Conservation (phyloP, 2,329 filamentous ascomycete species). For the Mycogone perniciosa region DNA sequence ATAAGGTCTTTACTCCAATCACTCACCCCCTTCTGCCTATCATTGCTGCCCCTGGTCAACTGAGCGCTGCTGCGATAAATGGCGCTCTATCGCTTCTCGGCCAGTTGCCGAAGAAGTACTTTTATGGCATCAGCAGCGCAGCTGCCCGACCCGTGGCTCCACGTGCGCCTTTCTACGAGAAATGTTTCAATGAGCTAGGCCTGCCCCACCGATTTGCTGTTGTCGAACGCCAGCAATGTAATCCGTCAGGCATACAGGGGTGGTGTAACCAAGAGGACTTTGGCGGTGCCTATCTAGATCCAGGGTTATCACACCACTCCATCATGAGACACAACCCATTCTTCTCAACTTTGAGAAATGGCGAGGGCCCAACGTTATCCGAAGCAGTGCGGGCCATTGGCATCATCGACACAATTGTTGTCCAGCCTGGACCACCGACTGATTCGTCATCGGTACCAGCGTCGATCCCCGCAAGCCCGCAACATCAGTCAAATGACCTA, state of each 20-base stretch:
- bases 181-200: conserved; percentile 75
- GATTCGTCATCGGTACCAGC: conserved; percentile 39
- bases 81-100: conserved; percentile 70
- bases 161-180: conserved; percentile 80
- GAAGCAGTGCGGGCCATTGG: conserved; percentile 74
- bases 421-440: conserved; percentile 41
- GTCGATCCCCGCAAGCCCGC: conserved; percentile 44
- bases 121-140: conserved; percentile 73
- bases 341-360: conserved; percentile 44
- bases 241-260: conserved; percentile 59
- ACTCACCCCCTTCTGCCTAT: conserved; percentile 79
- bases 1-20: conserved; percentile 82
- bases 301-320: conserved; percentile 55
- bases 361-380: conserved; percentile 54
- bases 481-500: conserved; percentile 24
- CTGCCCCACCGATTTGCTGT: conserved; percentile 75
- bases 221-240: conserved; percentile 63
- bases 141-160: conserved; percentile 57
- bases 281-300: conserved; percentile 75
- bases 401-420: conserved; percentile 74
- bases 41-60: conserved; percentile 77
- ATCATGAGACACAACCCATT: conserved; percentile 53
- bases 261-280: conserved; percentile 70
- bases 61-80: conserved; percentile 83
- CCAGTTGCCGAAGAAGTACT: conserved; percentile 69